Percentiles rank a stretch among this genome's conserved stretches.
These are phyloP conservation scores for Cucurbita pepo DNA, from an alignment of 306 rosid species.

Conservation along the genomic window DNA sequence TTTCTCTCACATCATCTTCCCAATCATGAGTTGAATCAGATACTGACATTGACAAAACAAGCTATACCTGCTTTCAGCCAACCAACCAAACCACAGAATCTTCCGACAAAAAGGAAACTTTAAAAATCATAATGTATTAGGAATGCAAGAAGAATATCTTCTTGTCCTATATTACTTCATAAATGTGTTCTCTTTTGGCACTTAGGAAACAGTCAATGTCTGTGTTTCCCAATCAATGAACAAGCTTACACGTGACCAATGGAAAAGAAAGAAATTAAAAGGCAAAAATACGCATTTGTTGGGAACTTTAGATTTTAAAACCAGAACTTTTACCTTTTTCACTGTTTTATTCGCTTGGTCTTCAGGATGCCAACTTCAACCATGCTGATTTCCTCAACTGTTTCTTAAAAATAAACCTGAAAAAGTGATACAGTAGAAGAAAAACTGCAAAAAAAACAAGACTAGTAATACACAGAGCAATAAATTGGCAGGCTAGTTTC, in stretches of 20 bases:
- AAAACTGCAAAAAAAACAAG: conserved; percentile 2
- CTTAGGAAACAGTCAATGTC: conserved; percentile 17
- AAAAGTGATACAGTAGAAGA: conserved; percentile 1
- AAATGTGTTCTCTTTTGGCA: background rate
- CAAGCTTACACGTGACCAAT: conserved; percentile 3
- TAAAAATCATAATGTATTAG: background rate
- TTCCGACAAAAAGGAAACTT: background rate
- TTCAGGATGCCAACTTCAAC: conserved; percentile 12
- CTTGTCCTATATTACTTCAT: conserved; percentile 23
- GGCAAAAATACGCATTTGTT: conserved; percentile 9
- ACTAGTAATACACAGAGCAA: conserved; percentile 9
- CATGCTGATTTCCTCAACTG: conserved; percentile 9
- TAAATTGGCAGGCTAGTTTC: conserved; percentile 20
- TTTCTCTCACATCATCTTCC: conserved; percentile 16
- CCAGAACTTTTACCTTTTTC: conserved; percentile 20
- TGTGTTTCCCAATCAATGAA: conserved; percentile 7
- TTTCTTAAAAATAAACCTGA: conserved; percentile 13
- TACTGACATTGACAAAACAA: conserved; percentile 8
- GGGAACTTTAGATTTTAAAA: conserved; percentile 5
- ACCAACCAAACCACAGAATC: background rate
- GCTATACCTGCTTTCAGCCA: background rate
- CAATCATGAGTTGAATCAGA: conserved; percentile 16
- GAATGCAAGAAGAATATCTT: background rate
- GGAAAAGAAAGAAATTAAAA: conserved; percentile 2
- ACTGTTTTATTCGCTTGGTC: conserved; percentile 12